Conservation (phyloP, 768 basidiomycete species). For the Guyanaporus albipodus region DNA sequence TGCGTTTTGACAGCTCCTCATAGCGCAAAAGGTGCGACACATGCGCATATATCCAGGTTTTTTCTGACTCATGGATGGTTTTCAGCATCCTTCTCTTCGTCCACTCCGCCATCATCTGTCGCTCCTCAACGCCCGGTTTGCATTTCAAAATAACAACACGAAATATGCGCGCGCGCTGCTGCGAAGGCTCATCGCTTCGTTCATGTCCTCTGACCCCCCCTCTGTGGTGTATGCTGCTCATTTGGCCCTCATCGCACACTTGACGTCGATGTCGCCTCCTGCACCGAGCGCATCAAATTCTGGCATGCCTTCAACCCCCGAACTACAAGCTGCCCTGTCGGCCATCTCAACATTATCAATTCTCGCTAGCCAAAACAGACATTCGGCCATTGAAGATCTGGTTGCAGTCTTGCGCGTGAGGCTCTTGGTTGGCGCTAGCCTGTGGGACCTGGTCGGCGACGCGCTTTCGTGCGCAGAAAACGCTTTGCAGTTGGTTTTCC, state of each 20-base stretch:
- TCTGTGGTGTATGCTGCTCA: constrained; percentile 53
- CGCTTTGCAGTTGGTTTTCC: constrained; percentile 40
- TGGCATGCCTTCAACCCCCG: constrained; percentile 6
- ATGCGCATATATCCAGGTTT: constrained; percentile 4
- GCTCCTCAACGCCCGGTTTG: constrained; percentile 57
- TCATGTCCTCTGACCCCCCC: constrained; percentile 45
- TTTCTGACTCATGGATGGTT: too few relatives aligned
- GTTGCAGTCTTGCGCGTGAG: constrained; percentile 55
- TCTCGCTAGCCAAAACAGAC: constrained; percentile 31
- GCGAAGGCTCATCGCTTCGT: constrained; percentile 48
- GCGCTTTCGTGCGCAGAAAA: constrained; percentile 49
- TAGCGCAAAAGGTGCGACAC: constrained; percentile 55
- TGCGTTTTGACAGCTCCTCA: constrained; percentile 37
- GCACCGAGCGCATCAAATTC: constrained; percentile 1
- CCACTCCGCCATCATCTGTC: constrained; percentile 56
- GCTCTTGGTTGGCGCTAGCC: constrained; percentile 47
- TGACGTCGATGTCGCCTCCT: constrained; percentile 27
- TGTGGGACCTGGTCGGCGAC: constrained; percentile 50
- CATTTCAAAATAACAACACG: constrained; percentile 41
- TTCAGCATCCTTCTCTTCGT: constrained; percentile 62
- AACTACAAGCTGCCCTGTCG: constrained; percentile 30
- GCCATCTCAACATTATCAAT: constrained; percentile 33
- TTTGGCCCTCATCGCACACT: constrained; percentile 48
- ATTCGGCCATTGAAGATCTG: constrained; percentile 45
- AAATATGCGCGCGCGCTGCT: constrained; percentile 61